A percentile compares a stretch with the other conserved stretches of the same genome.
Conservation (phyloP, 345 rosid species). For the Physaria fendleri region DNA sequence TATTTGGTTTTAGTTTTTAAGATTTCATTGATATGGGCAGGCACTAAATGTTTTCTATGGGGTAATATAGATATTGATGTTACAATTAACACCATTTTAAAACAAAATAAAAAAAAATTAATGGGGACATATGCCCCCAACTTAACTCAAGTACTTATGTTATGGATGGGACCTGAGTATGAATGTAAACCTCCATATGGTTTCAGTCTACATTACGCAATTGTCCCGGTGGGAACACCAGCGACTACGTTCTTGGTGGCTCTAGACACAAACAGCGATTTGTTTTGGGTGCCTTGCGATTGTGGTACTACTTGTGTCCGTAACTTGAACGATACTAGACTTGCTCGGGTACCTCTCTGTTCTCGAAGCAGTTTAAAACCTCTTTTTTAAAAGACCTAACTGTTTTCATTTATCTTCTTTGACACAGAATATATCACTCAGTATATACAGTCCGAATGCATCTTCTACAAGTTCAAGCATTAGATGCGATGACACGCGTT, state of each 20-base stretch:
- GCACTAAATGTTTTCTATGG: too few species aligned
- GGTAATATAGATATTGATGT: too few species aligned
- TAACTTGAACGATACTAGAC: conserved; percentile 27
- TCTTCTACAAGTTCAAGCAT: conserved; percentile 61
- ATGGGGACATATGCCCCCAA: too few species aligned
- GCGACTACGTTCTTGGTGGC: conserved; percentile 66
- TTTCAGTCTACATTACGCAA: conserved; percentile 74
- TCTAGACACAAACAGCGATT: conserved; percentile 73
- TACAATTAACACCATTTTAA: too few species aligned
- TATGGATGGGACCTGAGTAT: too few species aligned
- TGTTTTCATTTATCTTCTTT: background rate
- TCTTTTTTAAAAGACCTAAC: background rate
- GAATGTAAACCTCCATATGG: background rate
- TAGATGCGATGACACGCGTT: conserved; percentile 49
- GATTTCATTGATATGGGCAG: too few species aligned
- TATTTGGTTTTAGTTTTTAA: too few species aligned
- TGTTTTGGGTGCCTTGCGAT: conserved; percentile 93
- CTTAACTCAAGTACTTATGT: too few species aligned
- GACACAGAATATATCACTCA: conserved; percentile 42
- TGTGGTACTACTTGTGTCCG: conserved; percentile 48
- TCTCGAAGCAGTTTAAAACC: background rate
- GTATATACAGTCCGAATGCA: conserved; percentile 54
- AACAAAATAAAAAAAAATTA: too few species aligned
- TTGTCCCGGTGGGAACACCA: conserved; percentile 78
- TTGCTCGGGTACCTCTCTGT: conserved; percentile 24